Base-by-base conservation (phyloP, 2,329 filamentous ascomycete species). In the Trichoderma sp. region DNA sequence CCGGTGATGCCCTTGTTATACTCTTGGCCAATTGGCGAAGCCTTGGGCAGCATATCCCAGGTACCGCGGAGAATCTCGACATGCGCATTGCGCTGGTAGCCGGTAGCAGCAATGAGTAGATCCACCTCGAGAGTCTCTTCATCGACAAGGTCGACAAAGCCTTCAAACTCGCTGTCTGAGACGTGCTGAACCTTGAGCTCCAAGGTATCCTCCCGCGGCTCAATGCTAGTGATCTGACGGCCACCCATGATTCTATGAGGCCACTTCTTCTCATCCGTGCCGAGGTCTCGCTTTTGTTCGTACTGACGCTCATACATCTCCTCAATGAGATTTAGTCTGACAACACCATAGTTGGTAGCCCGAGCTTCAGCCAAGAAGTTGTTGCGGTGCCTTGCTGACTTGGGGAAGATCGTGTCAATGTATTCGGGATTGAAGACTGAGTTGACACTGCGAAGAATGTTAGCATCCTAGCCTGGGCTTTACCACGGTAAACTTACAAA, bases 401-500 rank as follows among this genome's bases (percentile, higher is more conserved):
- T 90, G 63, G 88, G 84, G 84, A 90, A 98, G 76, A 97, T 88
- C 58, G 86, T 86, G 80, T 97, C 92, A 34, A 97, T 90, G 73
- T 91, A 92, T 39, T 92, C 90, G 1, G 95, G 95, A 83, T 98
- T 94, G 86, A 98, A 98, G 79, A 98, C 93, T 78, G 96, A 94
- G 81, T 98, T 98, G 77, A 98, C 94, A 77, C 93, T 95, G 74
- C 63, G 74, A 26, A 43, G n/a, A 70, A 4, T n/a, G 70, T 84
- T 75, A 84, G 76, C 18, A 72, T 53, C 15, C 1, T 7, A 21
- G 30, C 14, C 15, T 57, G 30, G 7, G 7, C 21, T 14, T 26
- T 18, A 1, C 3, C 11, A 24, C 9, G 34, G 53, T 18, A 62
- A 3, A 65, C 92, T 85, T 85, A 95, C 93, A 98, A 98, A 21